Evolutionary conservation across 306 rosid species (phyloP).

Genomic region (Cyclanthera cordifolia): DNA sequence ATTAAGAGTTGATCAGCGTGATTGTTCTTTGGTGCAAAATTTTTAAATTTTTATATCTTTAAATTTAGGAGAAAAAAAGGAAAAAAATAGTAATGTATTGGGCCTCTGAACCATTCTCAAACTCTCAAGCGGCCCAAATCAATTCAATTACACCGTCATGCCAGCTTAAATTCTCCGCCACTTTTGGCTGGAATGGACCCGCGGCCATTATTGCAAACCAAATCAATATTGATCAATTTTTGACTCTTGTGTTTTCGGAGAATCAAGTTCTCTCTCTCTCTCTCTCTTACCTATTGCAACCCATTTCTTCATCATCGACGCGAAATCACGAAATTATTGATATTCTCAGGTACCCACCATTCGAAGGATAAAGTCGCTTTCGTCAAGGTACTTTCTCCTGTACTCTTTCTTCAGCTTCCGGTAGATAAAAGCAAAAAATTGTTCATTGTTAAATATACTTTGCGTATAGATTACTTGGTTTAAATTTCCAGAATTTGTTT

Average conservation of each 20-base stretch:
- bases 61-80: neutral
- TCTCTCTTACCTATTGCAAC: neutral
- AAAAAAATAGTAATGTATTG: neutral
- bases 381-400: neutral
- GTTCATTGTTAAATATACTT: neutral
- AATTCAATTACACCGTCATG: neutral
- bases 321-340: neutral
- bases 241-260: neutral
- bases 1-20: too few species aligned
- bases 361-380: neutral
- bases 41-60: too few species aligned
- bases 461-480: conserved; percentile 6
- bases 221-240: neutral
- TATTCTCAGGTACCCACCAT: too few species aligned
- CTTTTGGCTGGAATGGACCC: neutral
- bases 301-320: neutral
- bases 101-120: neutral
- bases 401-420: neutral
- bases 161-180: conserved; percentile 9
- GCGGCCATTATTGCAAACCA: conserved; percentile 4
- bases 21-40: too few species aligned
- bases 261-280: neutral
- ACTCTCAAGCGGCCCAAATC: neutral
- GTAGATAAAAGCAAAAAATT: neutral
- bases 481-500: neutral